Base-by-base conservation (phyloP, 306 rosid genomes). In the Herpetospermum pedunculosum region DNA sequence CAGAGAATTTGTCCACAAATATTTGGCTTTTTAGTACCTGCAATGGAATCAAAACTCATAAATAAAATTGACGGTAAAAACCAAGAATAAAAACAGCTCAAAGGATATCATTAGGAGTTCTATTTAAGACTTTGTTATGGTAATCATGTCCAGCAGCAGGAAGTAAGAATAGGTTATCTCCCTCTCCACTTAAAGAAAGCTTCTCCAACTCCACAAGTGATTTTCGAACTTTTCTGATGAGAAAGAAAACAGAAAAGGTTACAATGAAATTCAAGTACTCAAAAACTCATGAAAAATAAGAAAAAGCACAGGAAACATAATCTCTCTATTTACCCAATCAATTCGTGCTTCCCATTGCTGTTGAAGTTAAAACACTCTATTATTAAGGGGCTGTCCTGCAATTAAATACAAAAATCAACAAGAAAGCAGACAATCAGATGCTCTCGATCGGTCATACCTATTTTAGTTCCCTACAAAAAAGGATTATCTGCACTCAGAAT, bases 311-410 rank as follows among this genome's bases (percentile, higher is more conserved):
- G 77, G 55, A 65, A 72, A 70, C 75, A 70, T 59, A 47, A 79
- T 23, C 75, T 72, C n/a, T 62, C n/a, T 49, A 54, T 59, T 85
- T 91, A 92, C 99, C 99, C 99, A 76, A 95, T 80, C 85, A 89
- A 84, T 84, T 95, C 99, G 81, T 95, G 99, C 64, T 88, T 95
- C 26, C 99, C 99, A 77, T 83, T 91, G 90, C 80, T 84, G 79
- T 95, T 91, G 79, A 87, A 95, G 84, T 89, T 89, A 80, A 82
- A 95, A 84, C 99, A 91, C 87, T 95, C 97, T 70, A 92, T 83
- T 80, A 89, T 75, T 75, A 95, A 82, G 21, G 96, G 92, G 78
- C 40, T 84, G 68, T 95, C 99, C 99, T 95, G 97, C 76, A 78
- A 46, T 71, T 74, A 75, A 80, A 69, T 76, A 85, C 76, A 49